Evolutionary conservation across 2,329 filamentous ascomycete species (phyloP), one percentile per base, ranked within the genome.

Genomic region (Geosmithia morbida): DNA sequence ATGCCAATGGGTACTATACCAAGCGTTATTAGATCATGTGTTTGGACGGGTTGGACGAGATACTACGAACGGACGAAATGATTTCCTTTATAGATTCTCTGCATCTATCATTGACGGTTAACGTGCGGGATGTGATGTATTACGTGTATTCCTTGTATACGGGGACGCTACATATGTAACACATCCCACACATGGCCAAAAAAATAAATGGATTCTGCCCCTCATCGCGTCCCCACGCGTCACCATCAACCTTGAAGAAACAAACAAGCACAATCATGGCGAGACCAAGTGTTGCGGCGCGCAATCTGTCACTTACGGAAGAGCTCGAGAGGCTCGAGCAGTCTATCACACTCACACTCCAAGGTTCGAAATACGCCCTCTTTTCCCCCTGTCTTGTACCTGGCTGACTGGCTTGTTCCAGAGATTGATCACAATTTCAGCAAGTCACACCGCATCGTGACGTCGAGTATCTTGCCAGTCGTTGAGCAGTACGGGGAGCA

Each of bases 351-450:
- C 72, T 97, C 41, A 97, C 90, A 0, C 72, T 98, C 19, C 92
- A 97, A 81, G 87, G 87, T 85, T 63, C 50, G 56, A 37, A 7
- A 2, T 8, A 7, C 16, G 3, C 18, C 19, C 39, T 44, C 42
- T 45, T 39, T 18, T 11, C 17, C 17, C 8, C 17, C 26, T 20
- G 8, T n/a, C 10, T 33, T 13, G 46, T 46, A n/a, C 41, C 17
- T 20, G 30, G 43, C 43, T 45, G 10, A 45, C 43, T 46, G 17
- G n/a, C 18, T 10, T n/a, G 3, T 16, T 16, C 13, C 57, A 94
- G 92, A 98, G 71, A 98, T 98, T 68, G 92, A 98, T 63, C 85
- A 87, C 65, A 98, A 98, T 67, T 98, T 98, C 64, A 96, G 87
- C 68, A 87, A 87, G 59, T 89, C 92, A 29, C 92, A 98, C 64